Evolutionary conservation across 768 basidiomycete species (phyloP), one percentile per base, ranked within the genome.

Genomic region (Tylopilus plumbeoviolaceoides): DNA sequence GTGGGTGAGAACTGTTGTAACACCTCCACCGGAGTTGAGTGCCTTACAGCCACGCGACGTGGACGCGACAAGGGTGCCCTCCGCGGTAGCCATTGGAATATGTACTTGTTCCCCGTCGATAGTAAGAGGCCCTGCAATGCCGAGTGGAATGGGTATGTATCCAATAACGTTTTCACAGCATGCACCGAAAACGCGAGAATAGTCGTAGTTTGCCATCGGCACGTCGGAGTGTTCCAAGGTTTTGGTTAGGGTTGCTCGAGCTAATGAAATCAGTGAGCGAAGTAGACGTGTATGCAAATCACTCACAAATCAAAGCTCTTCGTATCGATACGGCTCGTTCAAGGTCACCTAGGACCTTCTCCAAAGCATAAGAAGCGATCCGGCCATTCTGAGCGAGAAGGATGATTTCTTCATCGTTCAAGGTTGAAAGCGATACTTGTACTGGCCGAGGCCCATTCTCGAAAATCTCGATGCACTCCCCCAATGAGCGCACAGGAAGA

Each of bases 11-110:
- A 98, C 95, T 4, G 95, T 98, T 0, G 87, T 87, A 2, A 98
- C 95, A 30, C 97, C 97, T 48, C 95, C 95, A 44, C 91, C 91
- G 1, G 92, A 84, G 67, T 99, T 98, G 61, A 98, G 84, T 0
- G 97, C 97, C 72, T 98, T 99, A 75, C 93, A 97, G 7, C 95
- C 97, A 56, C 97, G 87, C 0, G 95, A 98, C 0, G 95, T 90
- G 6, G 95, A 98, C 0, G 97, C 97, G 55, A 98, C 95, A 50
- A 99, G 83, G 0, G 97, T 98, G 54, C 97, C 97, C 69, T 99
- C 97, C n/a, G 97, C 95, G 5, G 97, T 99, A 40, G 97, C 97
- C 97, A 99, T 98, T 8, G 97, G 97, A 62, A 99, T 95, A 38
- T 85, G 95, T 61, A 84, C 84, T 44, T 85, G 72, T 39, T 79